Evolutionary conservation across 192 early-diverging fungal species (phyloP), one percentile per base, ranked within the genome.

Genomic region (Irineochytrium annulatum): DNA sequence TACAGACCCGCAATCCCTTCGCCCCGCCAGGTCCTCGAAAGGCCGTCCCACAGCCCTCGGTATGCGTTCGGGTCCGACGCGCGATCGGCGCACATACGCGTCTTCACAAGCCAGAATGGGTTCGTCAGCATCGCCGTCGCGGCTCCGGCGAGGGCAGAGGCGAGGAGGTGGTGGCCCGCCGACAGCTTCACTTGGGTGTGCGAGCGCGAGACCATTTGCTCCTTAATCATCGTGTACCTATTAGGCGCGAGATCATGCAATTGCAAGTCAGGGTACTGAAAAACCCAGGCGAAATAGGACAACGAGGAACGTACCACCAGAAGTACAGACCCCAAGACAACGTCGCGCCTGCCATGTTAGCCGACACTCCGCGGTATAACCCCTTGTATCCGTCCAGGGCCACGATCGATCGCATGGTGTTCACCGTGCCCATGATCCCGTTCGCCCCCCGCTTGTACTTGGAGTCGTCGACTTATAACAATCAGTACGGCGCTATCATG

Each of bases 311-410:
- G 35, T 91, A 94, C 86, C 88, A 92, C 31, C 85, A 90, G 74
- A 99, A 97, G 62, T 97, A 99, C n/a, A 99, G 70, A 0, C 94
- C 94, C 95, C 97, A 99, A 44, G 90, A 93, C 13, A 87, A 71
- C 11, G 89, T 90, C 27, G 93, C 83, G 0, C 95, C 97, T 13
- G 89, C 89, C 52, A 97, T 80, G 46, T 94, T 99, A 34, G 97
- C 87, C 0, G 83, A 58, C 2, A 99, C 62, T 11, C 94, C 96
- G n/a, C 91, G 82, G 70, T 99, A 99, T 2, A 99, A 77, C 5
- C 91, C 93, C 17, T 72, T 66, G 0, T 79, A 37, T 17, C 83
- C 72, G 3, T 87, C 89, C 37, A 37, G 27, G 14, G 39, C 16
- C 22, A 43, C 26, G 34, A 67, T 67, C 17, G 17, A 6, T 2